These are phyloP conservation scores for Glycyrrhiza uralensis DNA, from an alignment of 306 rosid species.

Conservation along the genomic window DNA sequence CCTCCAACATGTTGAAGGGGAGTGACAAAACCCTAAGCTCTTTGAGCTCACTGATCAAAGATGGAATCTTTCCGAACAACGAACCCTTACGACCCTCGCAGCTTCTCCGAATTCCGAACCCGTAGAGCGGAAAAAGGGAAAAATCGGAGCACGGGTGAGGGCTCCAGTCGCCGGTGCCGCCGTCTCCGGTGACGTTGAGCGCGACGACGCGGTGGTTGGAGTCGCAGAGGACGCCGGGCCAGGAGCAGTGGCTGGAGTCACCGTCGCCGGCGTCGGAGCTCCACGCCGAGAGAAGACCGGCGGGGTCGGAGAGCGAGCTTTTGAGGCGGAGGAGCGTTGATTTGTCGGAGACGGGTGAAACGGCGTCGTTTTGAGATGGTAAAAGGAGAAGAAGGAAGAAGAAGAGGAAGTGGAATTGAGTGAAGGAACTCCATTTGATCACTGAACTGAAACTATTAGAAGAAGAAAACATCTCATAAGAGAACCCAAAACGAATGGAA, in stretches of 20 bases:
- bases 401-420: conserved; percentile 26
- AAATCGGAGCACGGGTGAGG: conserved; percentile 42
- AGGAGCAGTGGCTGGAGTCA: conserved; percentile 48
- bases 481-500: conserved; percentile 19
- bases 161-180: conserved; percentile 28
- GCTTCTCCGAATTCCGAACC: conserved; percentile 62
- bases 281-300: conserved; percentile 66
- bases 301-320: conserved; percentile 60
- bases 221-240: conserved; percentile 70
- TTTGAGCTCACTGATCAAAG: conserved; percentile 49
- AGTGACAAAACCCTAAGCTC: conserved; percentile 74
- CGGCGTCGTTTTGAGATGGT: conserved; percentile 10
- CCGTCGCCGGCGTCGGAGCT: background rate
- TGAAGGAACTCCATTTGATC: conserved; percentile 41
- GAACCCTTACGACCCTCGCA: conserved; percentile 45
- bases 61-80: conserved; percentile 53
- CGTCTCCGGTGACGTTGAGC: conserved; percentile 69
- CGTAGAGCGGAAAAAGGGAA: conserved; percentile 62
- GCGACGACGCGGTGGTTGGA: conserved; percentile 56
- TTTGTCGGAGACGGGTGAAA: conserved; percentile 52
- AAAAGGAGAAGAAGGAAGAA: background rate
- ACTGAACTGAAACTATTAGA: conserved; percentile 18
- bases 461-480: conserved; percentile 53
- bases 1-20: conserved; percentile 64
- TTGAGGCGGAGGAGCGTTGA: conserved; percentile 65